A percentile compares a stretch with the other conserved stretches of the same genome.
Evolutionary conservation across 495 filamentous ascomycete species (phyloP).

Genomic region (Aspergillus ellipticus): DNA sequence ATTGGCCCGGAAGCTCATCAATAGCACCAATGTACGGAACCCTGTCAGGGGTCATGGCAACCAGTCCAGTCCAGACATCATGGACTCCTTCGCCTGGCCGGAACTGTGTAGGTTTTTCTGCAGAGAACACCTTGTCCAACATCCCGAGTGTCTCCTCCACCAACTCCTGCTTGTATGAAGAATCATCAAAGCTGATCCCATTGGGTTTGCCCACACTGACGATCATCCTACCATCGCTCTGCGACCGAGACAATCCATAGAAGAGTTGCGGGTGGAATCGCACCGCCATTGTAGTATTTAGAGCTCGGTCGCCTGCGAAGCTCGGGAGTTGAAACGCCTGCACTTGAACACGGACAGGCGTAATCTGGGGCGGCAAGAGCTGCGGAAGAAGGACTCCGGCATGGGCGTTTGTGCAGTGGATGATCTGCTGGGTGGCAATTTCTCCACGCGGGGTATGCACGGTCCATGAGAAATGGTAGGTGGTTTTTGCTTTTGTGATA

Average conservation of each 20-base stretch:
- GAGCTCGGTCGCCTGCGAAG: conserved; percentile 7
- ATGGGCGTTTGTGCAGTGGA: conserved; percentile 34
- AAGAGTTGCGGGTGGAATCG: conserved; percentile 31
- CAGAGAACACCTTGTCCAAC: too few relatives aligned
- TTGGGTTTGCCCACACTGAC: conserved; percentile 19
- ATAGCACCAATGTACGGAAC: conserved; percentile 31
- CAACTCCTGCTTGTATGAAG: conserved; percentile 24
- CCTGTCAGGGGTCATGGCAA: conserved; percentile 31
- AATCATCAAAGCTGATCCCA: conserved; percentile 25
- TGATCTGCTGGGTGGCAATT: conserved; percentile 16
- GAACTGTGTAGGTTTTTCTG: too few relatives aligned
- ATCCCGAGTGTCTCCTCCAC: conserved; percentile 18
- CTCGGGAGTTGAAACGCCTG: too few relatives aligned
- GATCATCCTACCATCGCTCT: conserved; percentile 26
- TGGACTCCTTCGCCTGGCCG: conserved; percentile 28
- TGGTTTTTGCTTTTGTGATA: conserved; percentile 14
- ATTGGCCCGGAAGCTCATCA: conserved; percentile 25
- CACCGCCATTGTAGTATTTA: conserved; percentile 25
- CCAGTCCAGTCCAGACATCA: conserved; percentile 32
- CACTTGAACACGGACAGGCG: too few relatives aligned
- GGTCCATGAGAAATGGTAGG: too few relatives aligned
- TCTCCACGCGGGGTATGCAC: conserved; percentile 8
- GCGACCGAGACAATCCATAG: conserved; percentile 27
- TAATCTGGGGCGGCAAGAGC: conserved; percentile 14
- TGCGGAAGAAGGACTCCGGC: conserved; percentile 25